These are phyloP conservation scores for Blastobotrys mokoenaii DNA, from an alignment of 805 yeast species.

Conservation along the genomic window DNA sequence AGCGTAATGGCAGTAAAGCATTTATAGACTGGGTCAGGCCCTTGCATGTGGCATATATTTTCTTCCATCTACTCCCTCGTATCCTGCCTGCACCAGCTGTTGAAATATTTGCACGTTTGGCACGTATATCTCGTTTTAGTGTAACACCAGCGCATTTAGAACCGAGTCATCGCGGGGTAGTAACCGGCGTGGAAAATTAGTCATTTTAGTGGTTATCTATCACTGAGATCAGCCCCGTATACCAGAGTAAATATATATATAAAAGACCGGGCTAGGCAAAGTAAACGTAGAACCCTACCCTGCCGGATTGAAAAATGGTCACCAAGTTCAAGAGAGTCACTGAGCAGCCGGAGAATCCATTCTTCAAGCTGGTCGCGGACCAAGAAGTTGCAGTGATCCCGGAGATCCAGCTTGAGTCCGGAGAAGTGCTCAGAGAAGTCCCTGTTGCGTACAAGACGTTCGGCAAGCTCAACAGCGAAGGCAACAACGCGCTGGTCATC, in stretches of 20 bases:
- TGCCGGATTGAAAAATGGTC: not conserved
- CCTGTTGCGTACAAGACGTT: constrained; percentile 95
- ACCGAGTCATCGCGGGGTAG: too few species aligned
- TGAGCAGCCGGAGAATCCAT: constrained; percentile 45
- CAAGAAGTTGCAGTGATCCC: constrained; percentile 80
- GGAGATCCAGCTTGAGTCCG: constrained; percentile 67
- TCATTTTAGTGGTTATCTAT: not conserved
- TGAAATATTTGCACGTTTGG: not conserved
- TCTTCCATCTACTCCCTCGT: too few species aligned
- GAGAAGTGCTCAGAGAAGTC: constrained; percentile 58
- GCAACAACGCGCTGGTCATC: constrained; percentile 76
- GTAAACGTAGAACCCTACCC: not conserved
- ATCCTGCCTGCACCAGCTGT: not conserved
- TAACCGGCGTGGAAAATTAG: not conserved
- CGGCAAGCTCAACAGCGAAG: constrained; percentile 70
- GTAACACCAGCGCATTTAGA: not conserved
- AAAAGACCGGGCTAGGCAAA: not conserved
- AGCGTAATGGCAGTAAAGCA: too few species aligned
- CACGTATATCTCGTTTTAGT: not conserved
- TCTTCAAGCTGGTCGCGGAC: constrained; percentile 56
- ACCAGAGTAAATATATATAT: not conserved
- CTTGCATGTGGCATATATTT: too few species aligned
- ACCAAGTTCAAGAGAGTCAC: constrained; percentile 3
- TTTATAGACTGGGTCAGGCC: too few species aligned
- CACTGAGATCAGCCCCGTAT: too few species aligned